Conservation (phyloP, 2,329 filamentous ascomycete genomes). For the Atkinsonella hypoxylon region DNA sequence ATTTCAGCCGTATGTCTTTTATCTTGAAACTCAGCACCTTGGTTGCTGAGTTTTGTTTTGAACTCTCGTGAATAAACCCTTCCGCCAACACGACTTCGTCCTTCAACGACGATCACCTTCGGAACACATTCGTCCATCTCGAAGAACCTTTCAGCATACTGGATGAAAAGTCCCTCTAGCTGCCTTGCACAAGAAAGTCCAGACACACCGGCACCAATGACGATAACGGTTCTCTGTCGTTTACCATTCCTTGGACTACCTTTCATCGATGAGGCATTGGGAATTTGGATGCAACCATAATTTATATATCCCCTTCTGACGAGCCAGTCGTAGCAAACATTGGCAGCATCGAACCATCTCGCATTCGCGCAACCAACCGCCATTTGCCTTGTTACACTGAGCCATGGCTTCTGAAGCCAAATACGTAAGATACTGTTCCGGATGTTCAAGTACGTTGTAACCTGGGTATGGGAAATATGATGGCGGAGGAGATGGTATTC, state of each 20-base stretch:
- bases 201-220: constrained; percentile 90
- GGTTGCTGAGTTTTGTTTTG: constrained; percentile 42
- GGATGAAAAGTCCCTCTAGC: constrained; percentile 71
- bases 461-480: constrained; percentile 76
- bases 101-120: constrained; percentile 72
- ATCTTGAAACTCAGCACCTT: constrained; percentile 40
- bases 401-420: constrained; percentile 78
- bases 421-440: constrained; percentile 85
- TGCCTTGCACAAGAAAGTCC: constrained; percentile 88
- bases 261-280: constrained; percentile 28
- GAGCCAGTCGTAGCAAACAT: constrained; percentile 86
- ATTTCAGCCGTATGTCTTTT: constrained; percentile 78
- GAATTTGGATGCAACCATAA: constrained; percentile 73
- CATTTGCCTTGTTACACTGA: constrained; percentile 70
- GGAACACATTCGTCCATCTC: constrained; percentile 57
- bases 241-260: constrained; percentile 23
- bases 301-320: constrained; percentile 89
- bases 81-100: constrained; percentile 75
- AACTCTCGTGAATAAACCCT: constrained; percentile 77
- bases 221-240: constrained; percentile 61
- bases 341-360: constrained; percentile 81
- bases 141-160: constrained; percentile 59
- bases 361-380: constrained; percentile 82
- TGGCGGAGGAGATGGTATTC: constrained; percentile 73
- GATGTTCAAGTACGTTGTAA: constrained; percentile 92